phyloP scores from a whole-genome alignment of 805 yeast species.

The Schwanniomyces sp. region DNA sequence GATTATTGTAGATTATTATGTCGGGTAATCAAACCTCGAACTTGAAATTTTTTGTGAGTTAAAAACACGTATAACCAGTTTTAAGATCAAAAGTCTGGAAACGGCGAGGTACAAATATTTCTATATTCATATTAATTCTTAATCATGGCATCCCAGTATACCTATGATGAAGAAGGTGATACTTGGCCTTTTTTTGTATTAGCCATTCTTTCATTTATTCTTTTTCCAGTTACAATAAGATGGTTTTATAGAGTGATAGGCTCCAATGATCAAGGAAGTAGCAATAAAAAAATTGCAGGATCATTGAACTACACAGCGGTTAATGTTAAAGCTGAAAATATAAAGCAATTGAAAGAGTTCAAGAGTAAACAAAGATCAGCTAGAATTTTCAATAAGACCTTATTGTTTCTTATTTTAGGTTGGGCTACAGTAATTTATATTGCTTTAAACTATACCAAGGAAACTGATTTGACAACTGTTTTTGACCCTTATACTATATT shows the following conservation, averaged over 20 bases:
- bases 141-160: constrained; percentile 52
- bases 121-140: not conserved
- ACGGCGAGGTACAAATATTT: not conserved
- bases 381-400: constrained; percentile 37
- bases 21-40: constrained; percentile 1
- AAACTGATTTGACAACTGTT: constrained; percentile 45
- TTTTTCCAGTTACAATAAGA: constrained; percentile 61
- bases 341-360: constrained; percentile 20
- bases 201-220: constrained; percentile 65
- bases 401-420: constrained; percentile 45
- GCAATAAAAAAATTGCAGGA: constrained; percentile 27
- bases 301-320: constrained; percentile 31
- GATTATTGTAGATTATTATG: not conserved
- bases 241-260: constrained; percentile 22
- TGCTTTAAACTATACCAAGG: constrained; percentile 38
- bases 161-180: constrained; percentile 85
- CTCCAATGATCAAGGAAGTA: constrained; percentile 15
- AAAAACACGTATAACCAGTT: not conserved
- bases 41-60: not conserved
- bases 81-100: not conserved
- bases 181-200: constrained; percentile 91
- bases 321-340: constrained; percentile 32
- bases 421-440: constrained; percentile 56
- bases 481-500: constrained; percentile 93
- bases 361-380: constrained; percentile 27